Conservation (phyloP, 495 filamentous ascomycete species). For the Penicillium canescens region DNA sequence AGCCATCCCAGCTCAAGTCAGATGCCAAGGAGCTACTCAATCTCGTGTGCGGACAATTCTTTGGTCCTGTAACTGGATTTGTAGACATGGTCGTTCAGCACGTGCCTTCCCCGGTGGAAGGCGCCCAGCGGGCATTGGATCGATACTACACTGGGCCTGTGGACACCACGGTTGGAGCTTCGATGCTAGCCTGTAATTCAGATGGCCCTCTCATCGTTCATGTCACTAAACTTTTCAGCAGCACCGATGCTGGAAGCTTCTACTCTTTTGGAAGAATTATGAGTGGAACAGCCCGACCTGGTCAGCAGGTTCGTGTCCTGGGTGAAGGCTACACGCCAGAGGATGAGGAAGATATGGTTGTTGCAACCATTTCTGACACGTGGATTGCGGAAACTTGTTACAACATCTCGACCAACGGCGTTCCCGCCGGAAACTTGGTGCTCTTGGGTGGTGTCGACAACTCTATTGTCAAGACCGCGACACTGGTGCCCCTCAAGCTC, state of each 20-base stretch:
- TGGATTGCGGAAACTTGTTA: conserved; percentile 95
- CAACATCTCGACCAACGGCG: conserved; percentile 84
- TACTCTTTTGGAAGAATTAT: conserved; percentile 88
- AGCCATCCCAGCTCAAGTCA: conserved; percentile 85
- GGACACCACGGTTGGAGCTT: conserved; percentile 78
- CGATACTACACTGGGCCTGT: conserved; percentile 93
- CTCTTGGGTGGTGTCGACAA: conserved; percentile 91
- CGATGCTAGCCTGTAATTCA: conserved; percentile 80
- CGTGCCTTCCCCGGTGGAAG: conserved; percentile 83
- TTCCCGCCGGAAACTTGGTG: conserved; percentile 95
- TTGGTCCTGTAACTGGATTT: conserved; percentile 84
- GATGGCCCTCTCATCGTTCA: conserved; percentile 90
- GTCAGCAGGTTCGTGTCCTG: conserved; percentile 82
- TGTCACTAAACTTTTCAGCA: conserved; percentile 90
- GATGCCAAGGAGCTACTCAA: conserved; percentile 88
- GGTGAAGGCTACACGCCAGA: conserved; percentile 96
- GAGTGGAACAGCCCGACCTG: conserved; percentile 86
- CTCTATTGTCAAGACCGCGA: conserved; percentile 98
- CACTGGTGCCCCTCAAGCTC: conserved; percentile 78
- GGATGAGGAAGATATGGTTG: conserved; percentile 96
- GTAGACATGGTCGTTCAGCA: conserved; percentile 95
- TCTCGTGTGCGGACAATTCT: conserved; percentile 92
- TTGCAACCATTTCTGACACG: conserved; percentile 83
- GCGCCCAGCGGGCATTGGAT: conserved; percentile 71
- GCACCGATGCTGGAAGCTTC: conserved; percentile 82